These are phyloP conservation scores for Lactarius tabidus DNA, from an alignment of 768 basidiomycete species.

Conservation along the genomic window DNA sequence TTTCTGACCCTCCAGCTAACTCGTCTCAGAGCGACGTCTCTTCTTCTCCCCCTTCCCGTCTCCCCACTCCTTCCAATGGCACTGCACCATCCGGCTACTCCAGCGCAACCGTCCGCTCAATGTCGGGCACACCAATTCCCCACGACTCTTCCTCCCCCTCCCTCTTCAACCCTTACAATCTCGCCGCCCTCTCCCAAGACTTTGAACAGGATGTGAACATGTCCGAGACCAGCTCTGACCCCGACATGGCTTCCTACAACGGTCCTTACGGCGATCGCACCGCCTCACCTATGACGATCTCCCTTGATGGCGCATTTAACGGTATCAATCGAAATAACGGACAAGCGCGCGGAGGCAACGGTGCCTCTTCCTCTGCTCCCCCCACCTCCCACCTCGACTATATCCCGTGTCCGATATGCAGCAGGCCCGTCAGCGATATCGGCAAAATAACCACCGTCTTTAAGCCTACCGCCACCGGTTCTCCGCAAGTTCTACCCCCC, in stretches of 20 bases:
- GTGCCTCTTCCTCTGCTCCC: slow-evolving; percentile 22
- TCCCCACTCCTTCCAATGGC: slow-evolving; percentile 2
- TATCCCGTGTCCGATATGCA: slow-evolving; percentile 23
- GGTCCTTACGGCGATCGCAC: slow-evolving; percentile 16
- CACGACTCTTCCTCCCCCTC: slow-evolving; percentile 16
- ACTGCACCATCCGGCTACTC: slow-evolving; percentile 11
- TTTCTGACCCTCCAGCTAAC: slow-evolving; percentile 15
- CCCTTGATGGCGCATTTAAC: slow-evolving; percentile 18
- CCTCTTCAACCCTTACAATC: slow-evolving; percentile 17
- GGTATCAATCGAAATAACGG: slow-evolving; percentile 12
- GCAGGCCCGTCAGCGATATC: slow-evolving; percentile 20
- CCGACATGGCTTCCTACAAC: neutral
- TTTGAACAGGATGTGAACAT: slow-evolving; percentile 22
- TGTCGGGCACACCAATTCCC: slow-evolving; percentile 17
- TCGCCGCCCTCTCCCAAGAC: slow-evolving; percentile 3
- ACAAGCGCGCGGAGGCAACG: slow-evolving; percentile 1
- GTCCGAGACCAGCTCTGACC: slow-evolving; percentile 16
- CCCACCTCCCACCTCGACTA: slow-evolving; percentile 24
- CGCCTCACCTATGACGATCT: slow-evolving; percentile 24
- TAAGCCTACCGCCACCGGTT: slow-evolving; percentile 5
- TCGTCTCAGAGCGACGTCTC: slow-evolving; percentile 17
- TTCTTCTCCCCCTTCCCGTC: neutral
- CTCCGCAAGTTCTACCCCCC: slow-evolving; percentile 36
- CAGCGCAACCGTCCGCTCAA: slow-evolving; percentile 16
- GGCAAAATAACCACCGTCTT: slow-evolving; percentile 8